These are phyloP conservation scores for Carex parvula DNA, from an alignment of 176 grass and related monocot species.

Conservation along the genomic window DNA sequence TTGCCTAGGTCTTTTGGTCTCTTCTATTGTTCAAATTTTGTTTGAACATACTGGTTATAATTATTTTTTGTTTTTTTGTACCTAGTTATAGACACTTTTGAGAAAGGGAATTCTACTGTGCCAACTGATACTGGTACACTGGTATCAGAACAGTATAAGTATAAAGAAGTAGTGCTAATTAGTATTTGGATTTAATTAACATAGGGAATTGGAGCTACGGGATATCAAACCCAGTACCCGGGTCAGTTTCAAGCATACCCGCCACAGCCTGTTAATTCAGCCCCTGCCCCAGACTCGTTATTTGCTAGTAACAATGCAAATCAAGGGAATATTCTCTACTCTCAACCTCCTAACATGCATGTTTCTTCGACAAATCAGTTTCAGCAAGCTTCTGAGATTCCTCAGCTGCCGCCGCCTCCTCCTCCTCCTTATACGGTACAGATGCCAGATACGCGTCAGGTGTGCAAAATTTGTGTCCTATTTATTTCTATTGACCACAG, in stretches of 20 bases:
- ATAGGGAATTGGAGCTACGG: conserved; percentile 33
- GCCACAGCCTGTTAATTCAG: conserved; percentile 36
- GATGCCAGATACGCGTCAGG: conserved; percentile 24
- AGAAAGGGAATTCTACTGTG: not conserved
- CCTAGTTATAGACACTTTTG: conserved; percentile 12
- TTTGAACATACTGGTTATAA: not conserved
- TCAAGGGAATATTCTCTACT: conserved; percentile 53
- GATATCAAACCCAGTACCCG: conserved; percentile 41
- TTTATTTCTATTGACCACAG: not conserved
- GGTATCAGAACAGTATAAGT: not conserved
- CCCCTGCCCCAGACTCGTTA: conserved; percentile 28
- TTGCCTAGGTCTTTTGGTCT: not conserved
- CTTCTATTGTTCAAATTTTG: not conserved
- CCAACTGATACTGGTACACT: not conserved
- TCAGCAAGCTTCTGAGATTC: conserved; percentile 17
- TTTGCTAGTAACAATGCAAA: conserved; percentile 43
- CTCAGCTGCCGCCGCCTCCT: not conserved
- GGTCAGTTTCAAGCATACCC: conserved; percentile 39
- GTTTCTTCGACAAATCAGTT: conserved; percentile 41
- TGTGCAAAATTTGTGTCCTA: conserved; percentile 58
- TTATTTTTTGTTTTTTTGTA: not conserved
- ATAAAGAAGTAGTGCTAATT: not conserved
- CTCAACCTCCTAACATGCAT: conserved; percentile 52
- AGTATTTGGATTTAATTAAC: conserved; percentile 21
- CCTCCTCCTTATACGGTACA: conserved; percentile 8